Conservation (phyloP, 371 early-diverging fungal species). For the Catenaria anguillulae region DNA sequence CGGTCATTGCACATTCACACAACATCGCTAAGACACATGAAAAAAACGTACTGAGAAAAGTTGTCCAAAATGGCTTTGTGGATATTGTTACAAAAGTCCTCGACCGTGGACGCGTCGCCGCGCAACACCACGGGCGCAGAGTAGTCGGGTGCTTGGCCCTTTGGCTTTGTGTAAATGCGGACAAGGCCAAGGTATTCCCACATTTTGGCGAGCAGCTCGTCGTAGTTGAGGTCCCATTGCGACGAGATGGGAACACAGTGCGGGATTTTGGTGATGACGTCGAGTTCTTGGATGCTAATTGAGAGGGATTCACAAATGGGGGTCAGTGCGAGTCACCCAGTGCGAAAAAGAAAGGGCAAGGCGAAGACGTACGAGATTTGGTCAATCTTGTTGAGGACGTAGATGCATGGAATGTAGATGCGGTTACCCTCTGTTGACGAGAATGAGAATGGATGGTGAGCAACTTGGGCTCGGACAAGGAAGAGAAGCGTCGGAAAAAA, state of each 20-base stretch:
- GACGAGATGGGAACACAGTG: conserved; percentile 95
- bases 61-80: conserved; percentile 68
- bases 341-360: background rate
- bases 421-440: conserved; percentile 1
- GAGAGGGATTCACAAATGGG: no score
- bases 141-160: conserved; percentile 96
- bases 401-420: conserved; percentile 59
- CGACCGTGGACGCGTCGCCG: conserved; percentile 53
- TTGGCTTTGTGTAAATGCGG: conserved; percentile 94
- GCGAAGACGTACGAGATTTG: conserved; percentile 41
- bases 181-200: conserved; percentile 51
- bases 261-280: conserved; percentile 91
- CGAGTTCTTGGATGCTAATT: conserved; percentile 56
- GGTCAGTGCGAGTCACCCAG: no score
- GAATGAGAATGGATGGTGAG: background rate
- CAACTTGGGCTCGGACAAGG: no score
- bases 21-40: no score
- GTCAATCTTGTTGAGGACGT: conserved; percentile 94
- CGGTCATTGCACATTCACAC: no score
- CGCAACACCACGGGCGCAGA: conserved; percentile 88
- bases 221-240: conserved; percentile 98
- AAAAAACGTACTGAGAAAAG: background rate
- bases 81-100: conserved; percentile 96
- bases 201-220: conserved; percentile 74
- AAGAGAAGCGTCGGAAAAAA: background rate